phyloP scores from a whole-genome alignment of 306 rosid genomes.

The Ormosia emarginata region DNA sequence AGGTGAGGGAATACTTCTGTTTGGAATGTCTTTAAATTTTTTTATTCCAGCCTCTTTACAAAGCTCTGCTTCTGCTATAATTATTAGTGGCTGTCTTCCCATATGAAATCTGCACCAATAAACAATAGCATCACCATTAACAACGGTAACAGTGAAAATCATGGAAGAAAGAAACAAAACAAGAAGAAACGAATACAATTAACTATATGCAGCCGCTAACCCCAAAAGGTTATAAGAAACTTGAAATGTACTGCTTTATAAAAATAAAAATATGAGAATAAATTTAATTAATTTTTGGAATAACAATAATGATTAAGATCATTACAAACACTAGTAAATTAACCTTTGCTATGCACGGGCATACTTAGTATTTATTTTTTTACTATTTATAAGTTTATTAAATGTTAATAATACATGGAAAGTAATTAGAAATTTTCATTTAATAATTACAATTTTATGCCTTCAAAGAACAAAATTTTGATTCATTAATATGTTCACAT shows the following conservation, averaged over 20 bases:
- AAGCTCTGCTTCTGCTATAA: slow-evolving; percentile 82
- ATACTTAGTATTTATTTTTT: no score
- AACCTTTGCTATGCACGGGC: no score
- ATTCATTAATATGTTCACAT: no score
- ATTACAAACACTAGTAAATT: no score
- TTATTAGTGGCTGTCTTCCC: slow-evolving; percentile 90
- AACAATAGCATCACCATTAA: neutral
- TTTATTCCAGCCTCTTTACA: slow-evolving; percentile 82
- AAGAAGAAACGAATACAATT: neutral
- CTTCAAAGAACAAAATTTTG: no score
- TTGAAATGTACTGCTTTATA: no score
- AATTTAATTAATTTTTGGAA: neutral
- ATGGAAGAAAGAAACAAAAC: neutral
- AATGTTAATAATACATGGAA: no score
- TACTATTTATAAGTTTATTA: no score
- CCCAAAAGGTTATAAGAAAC: neutral
- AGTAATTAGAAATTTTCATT: no score
- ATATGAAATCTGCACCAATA: slow-evolving; percentile 71
- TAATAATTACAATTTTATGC: no score
- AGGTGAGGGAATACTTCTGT: slow-evolving; percentile 92
- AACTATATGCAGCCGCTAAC: neutral
- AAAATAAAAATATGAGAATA: neutral
- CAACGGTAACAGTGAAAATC: neutral
- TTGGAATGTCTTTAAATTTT: slow-evolving; percentile 72
- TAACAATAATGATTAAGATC: no score